A percentile compares a stretch with the other conserved stretches of the same genome.
These are phyloP conservation scores for Coemansia sp. DNA, from an alignment of 192 early-diverging fungal genomes.

Conservation along the genomic window DNA sequence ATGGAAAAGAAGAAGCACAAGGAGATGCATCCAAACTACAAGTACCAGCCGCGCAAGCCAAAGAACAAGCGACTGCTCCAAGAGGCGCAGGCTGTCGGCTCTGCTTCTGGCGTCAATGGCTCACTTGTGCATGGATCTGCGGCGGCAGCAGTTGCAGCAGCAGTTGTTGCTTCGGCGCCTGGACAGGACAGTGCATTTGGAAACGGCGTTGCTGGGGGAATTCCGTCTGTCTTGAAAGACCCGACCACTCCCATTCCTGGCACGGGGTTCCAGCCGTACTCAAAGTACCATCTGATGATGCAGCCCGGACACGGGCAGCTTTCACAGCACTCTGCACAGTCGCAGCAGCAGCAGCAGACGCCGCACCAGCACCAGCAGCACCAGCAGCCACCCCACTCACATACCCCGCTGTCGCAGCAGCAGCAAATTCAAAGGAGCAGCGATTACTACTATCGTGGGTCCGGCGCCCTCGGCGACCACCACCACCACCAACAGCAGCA, in stretches of 20 bases:
- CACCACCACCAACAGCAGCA: constrained; percentile 28
- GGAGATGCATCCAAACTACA: constrained; percentile 58
- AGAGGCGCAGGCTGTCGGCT: constrained; percentile 35
- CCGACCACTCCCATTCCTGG: constrained; percentile 8
- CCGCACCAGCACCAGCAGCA: constrained; percentile 12
- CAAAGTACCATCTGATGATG: constrained; percentile 56
- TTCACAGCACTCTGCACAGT: constrained; percentile 16
- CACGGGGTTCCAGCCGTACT: constrained; percentile 33
- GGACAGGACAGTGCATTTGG: constrained; percentile 38
- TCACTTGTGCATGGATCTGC: constrained; percentile 19
- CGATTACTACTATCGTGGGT: constrained; percentile 19
- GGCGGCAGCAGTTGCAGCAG: constrained; percentile 2
- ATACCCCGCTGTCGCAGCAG: constrained; percentile 41
- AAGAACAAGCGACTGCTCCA: constrained; percentile 49
- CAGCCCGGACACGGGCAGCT: constrained; percentile 37
- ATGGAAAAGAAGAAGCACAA: constrained; percentile 58
- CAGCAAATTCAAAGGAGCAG: constrained; percentile 26
- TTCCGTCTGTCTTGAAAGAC: constrained; percentile 41
- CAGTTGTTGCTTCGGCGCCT: not conserved
- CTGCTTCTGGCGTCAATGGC: constrained; percentile 11
- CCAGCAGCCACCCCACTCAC: constrained; percentile 21
- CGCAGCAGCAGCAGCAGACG: constrained; percentile 21
- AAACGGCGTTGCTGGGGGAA: constrained; percentile 13
- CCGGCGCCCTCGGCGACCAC: constrained; percentile 1
- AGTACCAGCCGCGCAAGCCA: constrained; percentile 60